Evolutionary conservation across 73 alveolate genomes (phyloP), one percentile per base, ranked within the genome.

Genomic region (Paramecium pentaurelia): DNA sequence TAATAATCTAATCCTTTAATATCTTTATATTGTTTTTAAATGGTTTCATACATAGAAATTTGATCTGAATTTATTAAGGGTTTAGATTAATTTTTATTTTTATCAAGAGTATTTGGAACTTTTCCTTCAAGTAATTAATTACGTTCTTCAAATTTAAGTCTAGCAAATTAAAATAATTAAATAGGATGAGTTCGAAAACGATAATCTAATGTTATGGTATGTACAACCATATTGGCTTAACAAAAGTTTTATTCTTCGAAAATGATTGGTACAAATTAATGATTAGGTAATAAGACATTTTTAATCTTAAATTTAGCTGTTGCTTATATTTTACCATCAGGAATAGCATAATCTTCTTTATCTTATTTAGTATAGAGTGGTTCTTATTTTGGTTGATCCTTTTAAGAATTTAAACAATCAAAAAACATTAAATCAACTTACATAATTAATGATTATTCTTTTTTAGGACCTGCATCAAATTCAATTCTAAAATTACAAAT

Each of bases 1-100:
- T 89, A 64, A 71, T 89, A 89, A 89, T 89, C 94, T 64, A 89
- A 44, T n/a, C 88, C 94, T 51, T 89, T 88, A 16, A 89, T 77
- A 20, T 64, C 94, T 88, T 71, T 80, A 18, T 11, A 71, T 83
- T 89, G 6, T 30, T 89, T 89, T 54, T 89, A 51, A 7, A 73
- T 47, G 4, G 94, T 64, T 54, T 89, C 94, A 89, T 45, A 89
- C 34, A 89, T 89, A 16, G 94, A 89, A 20, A 89, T 40, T 25
- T 84, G 22, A 58, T 89, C 88, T 11, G 54, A 71, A 30, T 77
- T 83, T 27, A 58, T 71, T 40, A 71, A 71, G 10, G 87, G 87
- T 40, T 73, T 73, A 6, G 58, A 36, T 12, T 68, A 22, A 73
- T 3, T 73, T 51, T 89, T 89, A 28, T 70, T 71, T 22, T 71